A percentile compares a stretch with the other conserved stretches of the same genome.
These are phyloP conservation scores for Eutrema heterophyllum DNA, from an alignment of 345 rosid species.

Conservation along the genomic window DNA sequence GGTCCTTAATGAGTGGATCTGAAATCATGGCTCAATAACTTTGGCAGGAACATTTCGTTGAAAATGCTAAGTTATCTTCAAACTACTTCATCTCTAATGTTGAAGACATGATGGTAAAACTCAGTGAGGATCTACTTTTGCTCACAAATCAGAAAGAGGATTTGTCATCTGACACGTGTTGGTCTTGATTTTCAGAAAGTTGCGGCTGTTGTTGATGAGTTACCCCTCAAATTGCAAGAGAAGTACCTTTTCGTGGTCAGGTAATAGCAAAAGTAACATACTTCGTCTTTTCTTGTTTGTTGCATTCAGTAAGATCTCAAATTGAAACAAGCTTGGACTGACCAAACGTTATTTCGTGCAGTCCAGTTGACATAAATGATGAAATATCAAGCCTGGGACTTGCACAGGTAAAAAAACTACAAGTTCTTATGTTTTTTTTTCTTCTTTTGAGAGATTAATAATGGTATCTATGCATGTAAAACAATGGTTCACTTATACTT, in stretches of 20 bases:
- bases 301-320: background rate
- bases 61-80: slow-evolving; percentile 76
- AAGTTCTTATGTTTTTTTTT: background rate
- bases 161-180: background rate
- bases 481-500: background rate
- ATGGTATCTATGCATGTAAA: background rate
- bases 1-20: slow-evolving; percentile 1
- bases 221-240: slow-evolving; percentile 72
- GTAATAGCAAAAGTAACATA: slow-evolving; percentile 33
- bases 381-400: slow-evolving; percentile 81
- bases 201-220: slow-evolving; percentile 60
- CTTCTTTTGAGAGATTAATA: background rate
- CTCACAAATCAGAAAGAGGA: background rate
- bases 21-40: slow-evolving; percentile 7
- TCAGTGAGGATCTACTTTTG: background rate
- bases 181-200: slow-evolving; percentile 50
- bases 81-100: slow-evolving; percentile 80
- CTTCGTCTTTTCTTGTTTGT: background rate
- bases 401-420: slow-evolving; percentile 48
- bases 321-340: background rate
- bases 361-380: slow-evolving; percentile 74
- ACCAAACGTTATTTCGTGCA: slow-evolving; percentile 36
- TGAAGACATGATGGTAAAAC: slow-evolving; percentile 67
- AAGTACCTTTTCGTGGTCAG: slow-evolving; percentile 86
- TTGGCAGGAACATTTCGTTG: slow-evolving; percentile 73